A percentile compares a stretch with the other conserved stretches of the same genome.
Evolutionary conservation across 345 rosid genomes (phyloP).

Genomic region (Euclidium syriacum): DNA sequence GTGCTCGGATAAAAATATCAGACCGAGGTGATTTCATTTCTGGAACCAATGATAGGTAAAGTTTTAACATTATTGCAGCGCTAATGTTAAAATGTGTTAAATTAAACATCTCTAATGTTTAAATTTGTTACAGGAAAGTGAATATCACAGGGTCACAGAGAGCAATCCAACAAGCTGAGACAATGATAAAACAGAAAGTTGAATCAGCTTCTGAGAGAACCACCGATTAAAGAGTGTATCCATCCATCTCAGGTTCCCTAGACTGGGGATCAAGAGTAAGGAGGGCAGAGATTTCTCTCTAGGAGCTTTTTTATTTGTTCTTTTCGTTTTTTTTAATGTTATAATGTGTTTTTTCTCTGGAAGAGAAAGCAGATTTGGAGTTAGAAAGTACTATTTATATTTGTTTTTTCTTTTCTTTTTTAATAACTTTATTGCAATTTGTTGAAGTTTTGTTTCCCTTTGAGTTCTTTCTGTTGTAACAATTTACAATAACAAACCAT

Average conservation of each 20-base stretch:
- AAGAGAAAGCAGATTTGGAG: constrained; percentile 27
- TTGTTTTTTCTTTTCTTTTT: not conserved
- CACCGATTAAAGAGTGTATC: constrained; percentile 44
- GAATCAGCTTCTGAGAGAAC: constrained; percentile 75
- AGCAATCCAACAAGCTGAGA: constrained; percentile 78
- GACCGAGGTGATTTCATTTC: constrained; percentile 95
- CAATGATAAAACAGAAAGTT: constrained; percentile 94
- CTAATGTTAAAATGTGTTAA: not conserved
- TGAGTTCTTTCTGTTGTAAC: constrained; percentile 25
- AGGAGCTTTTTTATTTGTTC: constrained; percentile 19
- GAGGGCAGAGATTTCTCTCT: constrained; percentile 15
- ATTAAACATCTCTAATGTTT: not conserved
- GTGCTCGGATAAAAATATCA: constrained; percentile 90
- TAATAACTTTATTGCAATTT: constrained; percentile 19
- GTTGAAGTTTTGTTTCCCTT: constrained; percentile 32
- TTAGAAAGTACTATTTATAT: constrained; percentile 26
- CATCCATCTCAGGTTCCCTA: constrained; percentile 2
- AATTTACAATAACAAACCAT: constrained; percentile 22
- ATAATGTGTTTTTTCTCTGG: constrained; percentile 18
- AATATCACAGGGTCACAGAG: constrained; percentile 89
- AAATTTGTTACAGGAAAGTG: constrained; percentile 65
- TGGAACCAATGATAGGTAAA: constrained; percentile 87
- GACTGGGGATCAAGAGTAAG: constrained; percentile 13
- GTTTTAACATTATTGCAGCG: not conserved
- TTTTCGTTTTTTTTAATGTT: constrained; percentile 4